Base-by-base conservation (phyloP, 2,329 filamentous ascomycete genomes). In the Colletotrichum destructivum region DNA sequence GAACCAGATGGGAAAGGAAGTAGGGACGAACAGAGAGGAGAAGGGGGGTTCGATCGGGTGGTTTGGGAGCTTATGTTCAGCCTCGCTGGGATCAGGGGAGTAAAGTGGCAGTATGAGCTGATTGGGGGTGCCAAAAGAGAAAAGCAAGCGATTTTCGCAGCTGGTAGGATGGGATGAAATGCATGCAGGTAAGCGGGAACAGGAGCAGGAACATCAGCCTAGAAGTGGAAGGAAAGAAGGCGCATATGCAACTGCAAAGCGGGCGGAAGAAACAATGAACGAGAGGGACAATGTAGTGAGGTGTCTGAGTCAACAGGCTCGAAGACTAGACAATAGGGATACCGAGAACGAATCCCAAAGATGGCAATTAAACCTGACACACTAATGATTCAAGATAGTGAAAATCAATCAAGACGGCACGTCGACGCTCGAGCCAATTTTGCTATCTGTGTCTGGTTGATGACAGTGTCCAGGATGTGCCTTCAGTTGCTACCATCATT, bases 251-350 rank as follows among this genome's bases (percentile, higher is more conserved):
- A 60, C 54, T 47, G 42, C 11, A 56, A 56, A 18, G 57, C 59
- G 60, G 59, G 51, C 40, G 47, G 57, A 44, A 56, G 63, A 63
- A 64, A 70, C 70, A 66, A 72, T 66, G 21, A 66, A 72, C 62
- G 21, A 18, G 21, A 9, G 16, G 54, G 40, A 38, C 57, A 47
- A 35, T 31, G 23, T n/a, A 38, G 65, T n/a, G 38, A 65, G 42
- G 54, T 40, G 31, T 38, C 52, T 59, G 52, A 51, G 26, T 51
- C 15, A 21, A 66, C 42, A 31, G 11, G 11, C 35, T 38, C 2
- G 35, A 38, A 38, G 9, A 38, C 2, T 21, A 62, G 23, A 35
- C 38, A 16, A 18, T 16, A 13, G 42, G 16, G 16, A 35, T 11
- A 3, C 23, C 3, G 26, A 46, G 49, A 38, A 15, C 38, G 31